Conservation (phyloP, 495 filamentous ascomycete species). For the Entonaema liquescens region DNA sequence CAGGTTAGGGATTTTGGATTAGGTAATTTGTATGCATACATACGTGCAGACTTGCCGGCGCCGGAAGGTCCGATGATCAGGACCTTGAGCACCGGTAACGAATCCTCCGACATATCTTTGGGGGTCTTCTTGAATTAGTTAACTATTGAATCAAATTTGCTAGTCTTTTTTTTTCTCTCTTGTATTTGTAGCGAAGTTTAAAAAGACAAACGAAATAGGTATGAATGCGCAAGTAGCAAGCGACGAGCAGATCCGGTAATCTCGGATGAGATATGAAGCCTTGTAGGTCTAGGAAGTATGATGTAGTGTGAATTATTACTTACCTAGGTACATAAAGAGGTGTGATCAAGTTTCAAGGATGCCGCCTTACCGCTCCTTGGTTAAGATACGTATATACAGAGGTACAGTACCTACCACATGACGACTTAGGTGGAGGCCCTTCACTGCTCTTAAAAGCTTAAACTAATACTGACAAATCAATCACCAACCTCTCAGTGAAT, state of each 20-base stretch:
- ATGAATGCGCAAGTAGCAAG: neutral
- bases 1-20: neutral
- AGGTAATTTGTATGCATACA: slow-evolving; percentile 16
- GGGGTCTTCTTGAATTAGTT: neutral
- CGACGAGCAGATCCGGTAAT: neutral
- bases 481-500: too few species aligned
- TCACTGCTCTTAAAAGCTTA: too few species aligned
- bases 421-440: too few species aligned
- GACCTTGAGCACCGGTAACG: slow-evolving; percentile 61
- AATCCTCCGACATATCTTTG: slow-evolving; percentile 57
- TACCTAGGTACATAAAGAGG: too few species aligned
- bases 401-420: too few species aligned
- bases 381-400: neutral
- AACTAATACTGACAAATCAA: too few species aligned
- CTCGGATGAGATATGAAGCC: neutral
- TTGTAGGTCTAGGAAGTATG: neutral
- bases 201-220: neutral
- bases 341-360: neutral
- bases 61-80: slow-evolving; percentile 63
- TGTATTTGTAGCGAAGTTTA: neutral
- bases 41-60: slow-evolving; percentile 63
- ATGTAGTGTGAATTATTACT: too few species aligned
- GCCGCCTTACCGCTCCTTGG: neutral
- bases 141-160: too few species aligned
- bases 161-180: neutral